Base-by-base conservation (phyloP, 306 rosid species). In the Ziziphus jujuba region DNA sequence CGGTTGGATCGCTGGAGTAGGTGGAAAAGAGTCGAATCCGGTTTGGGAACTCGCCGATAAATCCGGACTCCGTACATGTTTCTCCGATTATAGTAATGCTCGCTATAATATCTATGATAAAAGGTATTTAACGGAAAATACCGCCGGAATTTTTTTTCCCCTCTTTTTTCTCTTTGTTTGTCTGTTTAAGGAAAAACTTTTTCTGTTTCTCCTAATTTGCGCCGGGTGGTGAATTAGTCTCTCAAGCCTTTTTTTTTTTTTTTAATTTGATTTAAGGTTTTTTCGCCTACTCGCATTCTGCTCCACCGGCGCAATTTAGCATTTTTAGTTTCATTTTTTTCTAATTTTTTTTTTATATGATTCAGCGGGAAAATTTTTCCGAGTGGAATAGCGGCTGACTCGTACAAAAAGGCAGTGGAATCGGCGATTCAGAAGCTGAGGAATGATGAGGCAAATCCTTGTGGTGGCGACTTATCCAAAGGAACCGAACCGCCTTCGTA, bases 1-100 rank as follows among this genome's bases (percentile, higher is more conserved):
- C 2, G 98, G 98, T n/a, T 93, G 98, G 98, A 90, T 93, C 31
- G 96, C 88, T 45, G 98, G 98, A 23, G 98, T 93, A 51, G 98
- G 96, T 1, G 98, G 98, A 0, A 77, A 57, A 19, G 81, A 88
- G 66, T 52, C 84, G 17, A 93, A 93, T 63, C 98, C 98, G 2
- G 87, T 85, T 12, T 93, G 97, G 98, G 95, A 93, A 71, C 97
- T 90, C 67, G 96, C 97, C 48, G 59, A 52, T 11, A n/a, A 86
- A 43, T 80, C 85, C 0, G 83, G 77, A 72, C 90, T 93, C 70
- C 87, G 90, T 22, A 93, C 97, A 0, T 83, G 89, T 84, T 84
- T 86, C 77, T 93, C 98, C 47, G 98, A 93, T 73, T 93, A 93
- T 72, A 90, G 90, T 83, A 86, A 88, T 88, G 96, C 97, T 50